These are phyloP conservation scores for Suhomyces pyralidae DNA, from an alignment of 805 yeast genomes.

Conservation along the genomic window DNA sequence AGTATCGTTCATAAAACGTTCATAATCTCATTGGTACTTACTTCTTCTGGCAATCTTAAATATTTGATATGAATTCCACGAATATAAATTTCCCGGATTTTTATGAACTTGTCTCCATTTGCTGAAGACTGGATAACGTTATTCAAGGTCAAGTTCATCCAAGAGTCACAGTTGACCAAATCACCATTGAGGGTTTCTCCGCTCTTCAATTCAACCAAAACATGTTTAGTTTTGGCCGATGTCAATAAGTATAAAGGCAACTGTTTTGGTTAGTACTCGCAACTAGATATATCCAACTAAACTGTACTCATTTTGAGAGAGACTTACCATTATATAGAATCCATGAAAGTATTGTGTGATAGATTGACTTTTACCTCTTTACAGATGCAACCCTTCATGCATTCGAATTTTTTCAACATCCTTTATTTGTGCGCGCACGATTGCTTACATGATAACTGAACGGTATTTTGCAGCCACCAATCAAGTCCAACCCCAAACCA, in stretches of 20 bases:
- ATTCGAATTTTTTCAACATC: slow-evolving; percentile 4
- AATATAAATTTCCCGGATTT: slow-evolving; percentile 71
- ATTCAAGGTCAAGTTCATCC: slow-evolving; percentile 89
- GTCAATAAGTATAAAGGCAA: slow-evolving; percentile 88
- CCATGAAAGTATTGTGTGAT: slow-evolving; percentile 2
- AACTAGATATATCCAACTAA: not conserved
- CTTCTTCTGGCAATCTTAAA: slow-evolving; percentile 69
- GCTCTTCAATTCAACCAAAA: slow-evolving; percentile 84
- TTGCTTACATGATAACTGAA: not conserved
- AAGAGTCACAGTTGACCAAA: slow-evolving; percentile 81
- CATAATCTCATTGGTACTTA: slow-evolving; percentile 4
- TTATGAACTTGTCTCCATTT: slow-evolving; percentile 57
- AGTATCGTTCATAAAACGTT: not conserved
- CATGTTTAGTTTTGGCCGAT: slow-evolving; percentile 84
- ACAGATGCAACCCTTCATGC: not conserved
- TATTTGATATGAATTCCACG: slow-evolving; percentile 83
- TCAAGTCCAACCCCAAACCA: not conserved
- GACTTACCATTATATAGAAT: slow-evolving; percentile 4
- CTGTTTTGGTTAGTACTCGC: slow-evolving; percentile 35
- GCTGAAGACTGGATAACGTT: slow-evolving; percentile 70
- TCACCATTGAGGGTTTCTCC: slow-evolving; percentile 89
- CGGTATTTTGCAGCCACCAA: not conserved
- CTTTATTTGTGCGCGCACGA: slow-evolving; percentile 2
- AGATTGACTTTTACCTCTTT: not conserved
- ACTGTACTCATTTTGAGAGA: not conserved